Evolutionary conservation across 2,329 filamentous ascomycete genomes (phyloP).

Genomic region (Colletotrichum sp.): DNA sequence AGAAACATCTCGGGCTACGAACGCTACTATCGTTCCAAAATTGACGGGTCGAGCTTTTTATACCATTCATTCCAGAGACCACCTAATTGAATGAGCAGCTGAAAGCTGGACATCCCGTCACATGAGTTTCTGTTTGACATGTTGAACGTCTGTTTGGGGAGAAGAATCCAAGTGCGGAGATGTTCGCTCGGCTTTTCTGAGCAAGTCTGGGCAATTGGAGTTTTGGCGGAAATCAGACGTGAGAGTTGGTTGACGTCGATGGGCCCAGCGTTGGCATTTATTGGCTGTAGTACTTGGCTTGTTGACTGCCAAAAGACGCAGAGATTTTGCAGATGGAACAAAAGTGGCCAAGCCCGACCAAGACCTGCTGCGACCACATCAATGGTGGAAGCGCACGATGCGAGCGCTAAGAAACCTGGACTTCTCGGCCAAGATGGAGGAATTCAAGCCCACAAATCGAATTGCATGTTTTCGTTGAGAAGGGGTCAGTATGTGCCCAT

Average conservation of each 20-base stretch:
- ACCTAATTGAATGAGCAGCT: not conserved
- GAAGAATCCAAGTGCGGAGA: not conserved
- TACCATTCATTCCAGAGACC: not conserved
- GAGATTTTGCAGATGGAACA: not conserved
- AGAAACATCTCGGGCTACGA: not conserved
- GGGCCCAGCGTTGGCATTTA: slow-evolving; percentile 16
- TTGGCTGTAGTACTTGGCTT: slow-evolving; percentile 13
- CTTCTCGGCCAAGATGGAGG: not conserved
- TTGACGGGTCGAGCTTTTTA: not conserved
- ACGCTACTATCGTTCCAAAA: not conserved
- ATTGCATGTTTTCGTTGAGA: not conserved
- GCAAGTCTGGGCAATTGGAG: not conserved
- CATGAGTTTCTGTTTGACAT: not conserved
- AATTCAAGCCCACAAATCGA: not conserved
- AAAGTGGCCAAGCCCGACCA: not conserved
- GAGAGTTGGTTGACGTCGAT: not conserved
- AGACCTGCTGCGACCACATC: not conserved
- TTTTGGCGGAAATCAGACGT: not conserved
- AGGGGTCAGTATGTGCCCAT: not conserved
- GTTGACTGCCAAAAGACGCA: not conserved
- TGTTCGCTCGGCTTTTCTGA: not conserved
- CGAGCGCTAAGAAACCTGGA: not conserved
- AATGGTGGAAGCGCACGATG: slow-evolving; percentile 1
- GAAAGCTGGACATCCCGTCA: not conserved
- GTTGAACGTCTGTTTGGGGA: not conserved